Evolutionary conservation across 768 basidiomycete species (phyloP).

Genomic region (Pulveroboletus sp.): DNA sequence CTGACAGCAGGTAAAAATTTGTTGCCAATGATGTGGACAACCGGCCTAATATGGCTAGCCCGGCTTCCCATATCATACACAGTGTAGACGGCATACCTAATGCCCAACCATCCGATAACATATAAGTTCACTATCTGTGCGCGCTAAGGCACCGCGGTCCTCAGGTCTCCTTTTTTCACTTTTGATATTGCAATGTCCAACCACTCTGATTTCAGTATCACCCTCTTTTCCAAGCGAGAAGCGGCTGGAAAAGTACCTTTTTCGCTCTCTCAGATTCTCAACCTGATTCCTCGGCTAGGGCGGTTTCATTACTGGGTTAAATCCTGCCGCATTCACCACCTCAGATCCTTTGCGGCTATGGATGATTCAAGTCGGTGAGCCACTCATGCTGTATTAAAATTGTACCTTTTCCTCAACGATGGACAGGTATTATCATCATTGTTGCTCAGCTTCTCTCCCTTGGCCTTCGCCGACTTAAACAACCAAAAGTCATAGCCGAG

Average conservation of each 20-base stretch:
- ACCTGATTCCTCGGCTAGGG: conserved; percentile 49
- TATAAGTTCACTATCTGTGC: too few species aligned
- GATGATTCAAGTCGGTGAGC: conserved; percentile 76
- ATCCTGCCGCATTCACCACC: conserved; percentile 65
- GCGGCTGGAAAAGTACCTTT: conserved; percentile 24
- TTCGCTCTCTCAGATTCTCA: not conserved
- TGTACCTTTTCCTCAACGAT: not conserved
- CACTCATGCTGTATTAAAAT: not conserved
- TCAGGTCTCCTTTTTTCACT: too few species aligned
- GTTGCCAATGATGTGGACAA: too few species aligned
- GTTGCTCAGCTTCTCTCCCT: conserved; percentile 74
- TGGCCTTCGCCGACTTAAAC: conserved; percentile 63
- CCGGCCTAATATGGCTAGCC: too few species aligned
- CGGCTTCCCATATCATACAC: too few species aligned
- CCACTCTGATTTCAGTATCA: too few species aligned
- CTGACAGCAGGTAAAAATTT: too few species aligned
- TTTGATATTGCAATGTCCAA: too few species aligned
- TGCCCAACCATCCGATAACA: too few species aligned
- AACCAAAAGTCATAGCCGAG: conserved; percentile 84
- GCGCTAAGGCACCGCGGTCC: too few species aligned
- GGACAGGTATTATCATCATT: conserved; percentile 72
- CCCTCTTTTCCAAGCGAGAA: conserved; percentile 1
- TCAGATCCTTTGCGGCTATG: conserved; percentile 72
- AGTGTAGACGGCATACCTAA: too few species aligned
- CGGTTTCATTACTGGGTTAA: conserved; percentile 70